Evolutionary conservation across 2,329 filamentous ascomycete species (phyloP), one percentile per base, ranked within the genome.

Genomic region (Colletotrichum sp.): DNA sequence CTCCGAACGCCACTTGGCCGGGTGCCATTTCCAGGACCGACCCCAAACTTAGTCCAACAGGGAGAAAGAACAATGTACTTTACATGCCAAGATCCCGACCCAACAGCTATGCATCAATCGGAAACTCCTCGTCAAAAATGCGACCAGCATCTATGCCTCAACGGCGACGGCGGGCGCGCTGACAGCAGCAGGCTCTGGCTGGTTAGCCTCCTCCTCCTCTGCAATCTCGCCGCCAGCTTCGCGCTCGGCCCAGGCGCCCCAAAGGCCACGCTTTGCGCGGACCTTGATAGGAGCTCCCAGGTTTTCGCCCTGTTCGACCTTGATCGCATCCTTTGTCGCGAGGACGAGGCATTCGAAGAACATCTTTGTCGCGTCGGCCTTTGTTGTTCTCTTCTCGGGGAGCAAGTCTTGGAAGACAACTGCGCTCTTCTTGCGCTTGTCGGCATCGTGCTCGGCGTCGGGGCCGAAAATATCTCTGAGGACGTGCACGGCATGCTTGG

Each of bases 291-390:
- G 91, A 4, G 93, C 94, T 66, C 96, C 96, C 30, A 99, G 90
- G 48, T 90, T 91, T 77, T 93, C 88, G 65, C 91, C 91, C 85
- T 99, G 97, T 83, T 99, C 96, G 30, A 99, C 95, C 86, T 98
- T 98, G 86, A 99, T 94, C 32, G 97, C 97, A 83, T 99, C 97
- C 87, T 99, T 99, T 57, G 97, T 99, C 7, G 96, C 97, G 63
- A 99, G 90, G 5, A 99, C 97, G 28, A 99, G 89, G 71, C 97
- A 94, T 86, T 99, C 97, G 81, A 99, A 99, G 88, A 99, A 99
- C 96, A 99, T 98, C 90, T 98, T 98, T 58, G 97, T 99, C 1
- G 97, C 97, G 81, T 99, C 97, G 10, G 94, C 94, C 84, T 95
- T 95, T 79, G 91, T 95, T 1, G 96, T 96, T 76, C 91, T 91